Evolutionary conservation across 1,284 basidiomycete genomes (phyloP), one percentile per base, ranked within the genome.

Genomic region (Ustilago vetiveriae): DNA sequence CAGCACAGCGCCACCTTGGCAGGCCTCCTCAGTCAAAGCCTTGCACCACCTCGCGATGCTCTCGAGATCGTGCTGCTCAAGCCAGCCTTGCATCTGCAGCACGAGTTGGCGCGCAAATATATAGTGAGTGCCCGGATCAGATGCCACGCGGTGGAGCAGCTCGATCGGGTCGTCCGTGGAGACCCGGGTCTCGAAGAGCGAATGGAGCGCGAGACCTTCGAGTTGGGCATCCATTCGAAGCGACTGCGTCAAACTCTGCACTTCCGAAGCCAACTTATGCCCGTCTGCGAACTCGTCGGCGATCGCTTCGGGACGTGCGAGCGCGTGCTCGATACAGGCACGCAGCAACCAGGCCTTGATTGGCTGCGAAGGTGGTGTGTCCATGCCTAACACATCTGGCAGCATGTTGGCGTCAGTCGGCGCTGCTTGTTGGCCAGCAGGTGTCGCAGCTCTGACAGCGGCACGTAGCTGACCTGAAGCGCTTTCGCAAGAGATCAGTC

Each of bases 41-140:
- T 58, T 64, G 44, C 56, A 76, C 49, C 64, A 60, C 13, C 70
- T 32, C 10, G 63, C 58, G 14, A 74, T 45, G n/a, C 52, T 50
- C 24, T 76, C 74, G 11, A 74, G 44, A 33, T 76, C 74, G 9
- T 57, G 54, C 51, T 50, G 42, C n/a, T 67, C 58, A 33, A 67
- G n/a, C 63, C 65, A 69, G 27, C 30, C 39, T 9, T 54, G 45
- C 26, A 69, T 26, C 26, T 59, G 65, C 11, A 52, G 9, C 11
- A 64, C 44, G 9, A 75, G 49, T 39, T 70, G 55, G 11, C 45
- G 55, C 11, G 67, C 57, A 43, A 75, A 68, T 45, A 38, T 51
- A 23, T 33, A 48, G 16, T 72, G 72, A 17, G 58, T 67, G 4
- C 71, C 66, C 13, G 69, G 66, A 50, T 75, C 74, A 3, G 52